These are phyloP conservation scores for Allodekkera sacchari DNA, from an alignment of 805 yeast species.

Conservation along the genomic window DNA sequence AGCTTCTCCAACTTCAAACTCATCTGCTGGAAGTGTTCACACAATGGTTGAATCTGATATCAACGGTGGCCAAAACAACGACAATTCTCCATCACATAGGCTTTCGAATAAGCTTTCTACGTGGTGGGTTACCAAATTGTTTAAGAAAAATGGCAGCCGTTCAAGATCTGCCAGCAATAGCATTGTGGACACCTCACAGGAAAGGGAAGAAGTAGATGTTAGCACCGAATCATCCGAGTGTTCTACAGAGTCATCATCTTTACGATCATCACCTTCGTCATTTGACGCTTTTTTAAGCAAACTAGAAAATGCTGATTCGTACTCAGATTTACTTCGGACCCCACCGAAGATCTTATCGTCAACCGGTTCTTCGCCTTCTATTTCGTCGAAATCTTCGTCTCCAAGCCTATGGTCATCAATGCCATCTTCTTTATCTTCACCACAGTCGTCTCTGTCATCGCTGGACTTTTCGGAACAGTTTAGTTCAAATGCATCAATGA, in stretches of 20 bases:
- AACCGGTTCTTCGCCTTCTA: constrained; percentile 14
- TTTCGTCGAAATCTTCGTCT: constrained; percentile 22
- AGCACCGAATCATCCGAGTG: no score
- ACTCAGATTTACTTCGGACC: constrained; percentile 6
- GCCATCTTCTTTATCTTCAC: constrained; percentile 18
- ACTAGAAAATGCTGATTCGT: constrained; percentile 1
- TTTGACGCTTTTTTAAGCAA: background rate
- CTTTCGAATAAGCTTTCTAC: background rate
- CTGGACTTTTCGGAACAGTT: constrained; percentile 9
- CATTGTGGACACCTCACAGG: background rate
- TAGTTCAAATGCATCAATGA: constrained; percentile 5
- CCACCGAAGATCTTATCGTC: constrained; percentile 10
- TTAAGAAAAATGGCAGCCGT: background rate
- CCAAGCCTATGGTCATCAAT: constrained; percentile 19
- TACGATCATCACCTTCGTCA: constrained; percentile 1
- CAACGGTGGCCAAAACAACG: no score
- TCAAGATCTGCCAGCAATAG: background rate
- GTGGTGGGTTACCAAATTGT: background rate
- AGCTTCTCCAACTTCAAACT: no score
- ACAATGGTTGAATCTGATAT: no score
- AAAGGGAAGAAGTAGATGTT: no score
- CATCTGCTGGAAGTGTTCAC: no score
- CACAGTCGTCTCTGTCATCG: constrained; percentile 22
- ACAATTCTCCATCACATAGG: background rate
- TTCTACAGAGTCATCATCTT: background rate